These are phyloP conservation scores for Mallotus japonicus DNA, from an alignment of 441 rosid species.

Conservation along the genomic window DNA sequence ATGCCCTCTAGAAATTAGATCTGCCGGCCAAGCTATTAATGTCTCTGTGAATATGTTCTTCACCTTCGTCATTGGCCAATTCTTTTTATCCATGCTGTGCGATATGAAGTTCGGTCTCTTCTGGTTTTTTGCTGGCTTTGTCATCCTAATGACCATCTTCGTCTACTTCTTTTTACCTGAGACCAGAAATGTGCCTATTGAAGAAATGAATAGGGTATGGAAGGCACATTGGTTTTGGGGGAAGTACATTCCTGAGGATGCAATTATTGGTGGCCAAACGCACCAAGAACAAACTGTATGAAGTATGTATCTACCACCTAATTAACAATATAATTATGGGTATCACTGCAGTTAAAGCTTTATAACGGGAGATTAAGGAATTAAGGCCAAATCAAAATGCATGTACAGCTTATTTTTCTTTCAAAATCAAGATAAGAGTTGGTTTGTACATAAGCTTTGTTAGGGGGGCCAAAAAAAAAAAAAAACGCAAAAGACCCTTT, in stretches of 20 bases:
- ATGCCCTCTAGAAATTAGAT: slow-evolving; percentile 29
- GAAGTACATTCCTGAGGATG: slow-evolving; percentile 34
- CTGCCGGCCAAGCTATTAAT: slow-evolving; percentile 49
- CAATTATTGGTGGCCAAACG: slow-evolving; percentile 17
- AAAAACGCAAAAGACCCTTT: too few species aligned
- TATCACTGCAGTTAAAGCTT: too few species aligned
- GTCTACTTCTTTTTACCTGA: slow-evolving; percentile 49
- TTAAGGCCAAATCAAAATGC: too few species aligned
- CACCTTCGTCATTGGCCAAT: slow-evolving; percentile 47
- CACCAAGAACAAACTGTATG: background rate
- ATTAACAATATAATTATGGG: too few species aligned
- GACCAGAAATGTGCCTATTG: slow-evolving; percentile 41
- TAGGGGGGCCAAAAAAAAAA: too few species aligned
- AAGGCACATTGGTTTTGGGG: slow-evolving; percentile 48
- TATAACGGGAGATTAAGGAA: too few species aligned
- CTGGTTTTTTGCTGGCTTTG: slow-evolving; percentile 48
- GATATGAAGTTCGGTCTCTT: slow-evolving; percentile 57
- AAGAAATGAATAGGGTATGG: slow-evolving; percentile 41
- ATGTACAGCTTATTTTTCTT: too few species aligned
- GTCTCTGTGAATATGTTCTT: slow-evolving; percentile 54
- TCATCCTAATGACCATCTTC: slow-evolving; percentile 43
- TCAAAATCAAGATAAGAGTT: too few species aligned
- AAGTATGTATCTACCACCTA: background rate
- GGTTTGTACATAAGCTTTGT: too few species aligned
- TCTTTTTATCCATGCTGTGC: slow-evolving; percentile 50